Evolutionary conservation across 192 early-diverging fungal species (phyloP).

Genomic region (Coemansia sp.): DNA sequence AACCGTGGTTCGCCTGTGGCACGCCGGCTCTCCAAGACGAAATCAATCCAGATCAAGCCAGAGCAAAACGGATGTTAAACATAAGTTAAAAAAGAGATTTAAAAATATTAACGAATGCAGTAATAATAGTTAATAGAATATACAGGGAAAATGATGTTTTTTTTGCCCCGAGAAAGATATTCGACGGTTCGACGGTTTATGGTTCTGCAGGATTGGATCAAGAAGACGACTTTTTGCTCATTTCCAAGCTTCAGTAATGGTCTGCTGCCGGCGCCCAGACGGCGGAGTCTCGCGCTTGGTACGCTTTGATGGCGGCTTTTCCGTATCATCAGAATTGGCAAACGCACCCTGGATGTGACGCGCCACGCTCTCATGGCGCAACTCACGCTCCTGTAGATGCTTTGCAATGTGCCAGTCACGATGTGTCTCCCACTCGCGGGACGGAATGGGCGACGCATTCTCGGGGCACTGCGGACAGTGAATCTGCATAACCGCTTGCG

Average conservation of each 20-base stretch:
- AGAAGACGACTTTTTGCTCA: neutral
- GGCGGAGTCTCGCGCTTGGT: constrained; percentile 9
- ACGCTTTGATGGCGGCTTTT: constrained; percentile 24
- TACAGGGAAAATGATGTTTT: neutral
- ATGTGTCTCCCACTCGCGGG: constrained; percentile 46
- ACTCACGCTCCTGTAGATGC: constrained; percentile 43
- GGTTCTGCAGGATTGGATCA: neutral
- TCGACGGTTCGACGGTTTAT: neutral
- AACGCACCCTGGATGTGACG: constrained; percentile 34
- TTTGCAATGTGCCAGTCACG: constrained; percentile 51
- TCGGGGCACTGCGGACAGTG: constrained; percentile 38
- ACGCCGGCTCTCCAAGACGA: too few species aligned
- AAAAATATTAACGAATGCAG: neutral
- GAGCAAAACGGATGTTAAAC: too few species aligned
- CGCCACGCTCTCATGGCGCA: constrained; percentile 33
- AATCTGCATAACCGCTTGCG: constrained; percentile 47
- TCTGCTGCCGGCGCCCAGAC: constrained; percentile 32
- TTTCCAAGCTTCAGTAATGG: constrained; percentile 45
- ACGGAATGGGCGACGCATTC: constrained; percentile 19
- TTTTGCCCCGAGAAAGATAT: neutral
- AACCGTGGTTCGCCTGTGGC: too few species aligned
- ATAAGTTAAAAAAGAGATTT: neutral
- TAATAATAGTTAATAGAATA: constrained; percentile 1
- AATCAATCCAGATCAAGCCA: too few species aligned
- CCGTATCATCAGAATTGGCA: neutral